Base-by-base conservation (phyloP, 2,329 filamentous ascomycete genomes). In the Microdochium nivale region DNA sequence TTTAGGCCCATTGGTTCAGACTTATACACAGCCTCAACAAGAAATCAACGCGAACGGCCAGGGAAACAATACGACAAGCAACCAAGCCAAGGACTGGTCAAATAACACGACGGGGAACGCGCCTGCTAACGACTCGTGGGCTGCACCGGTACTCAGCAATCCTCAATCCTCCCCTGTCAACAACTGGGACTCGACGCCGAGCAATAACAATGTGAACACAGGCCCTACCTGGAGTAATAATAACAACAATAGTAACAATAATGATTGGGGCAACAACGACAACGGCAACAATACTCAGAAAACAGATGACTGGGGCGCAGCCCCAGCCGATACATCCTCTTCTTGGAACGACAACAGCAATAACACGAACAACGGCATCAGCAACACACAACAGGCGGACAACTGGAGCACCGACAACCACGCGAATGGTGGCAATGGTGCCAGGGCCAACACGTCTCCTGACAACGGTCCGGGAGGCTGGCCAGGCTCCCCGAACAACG, bases 161-260 rank as follows among this genome's bases (percentile, higher is more conserved):
- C 14, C 14, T 8, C 35, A 40, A 16, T 4, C 27, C 11, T 30
- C 27, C 27, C 27, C 11, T 11, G 11, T 5, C 27, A 30, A 5
- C 27, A 30, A 30, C 27, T 30, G 27, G 5, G 11, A 16, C 7
- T 40, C 35, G 14, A 7, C 14, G 7, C 35, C 25, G 13, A 35
- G 16, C 14, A 46, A 51, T 23, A 40, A 46, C 19, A 47, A 47
- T 33, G 25, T 14, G 16, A 48, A 54, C 47, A 47, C 2, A 16
- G 14, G 9, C n/a, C 8, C 3, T 27, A 27, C 23, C 23, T 49
- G 47, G 50, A 51, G 33, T 16, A 44, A 25, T 24, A 37, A 16
- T 4, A 14, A 13, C 5, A 53, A 54, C 37, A 33, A 50, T 23
- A 56, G 55, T 37, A 37, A 33, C 44, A 49, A 35, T 44, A 25